Evolutionary conservation across 805 yeast species (phyloP).

Genomic region (Starmerella stigmatis): DNA sequence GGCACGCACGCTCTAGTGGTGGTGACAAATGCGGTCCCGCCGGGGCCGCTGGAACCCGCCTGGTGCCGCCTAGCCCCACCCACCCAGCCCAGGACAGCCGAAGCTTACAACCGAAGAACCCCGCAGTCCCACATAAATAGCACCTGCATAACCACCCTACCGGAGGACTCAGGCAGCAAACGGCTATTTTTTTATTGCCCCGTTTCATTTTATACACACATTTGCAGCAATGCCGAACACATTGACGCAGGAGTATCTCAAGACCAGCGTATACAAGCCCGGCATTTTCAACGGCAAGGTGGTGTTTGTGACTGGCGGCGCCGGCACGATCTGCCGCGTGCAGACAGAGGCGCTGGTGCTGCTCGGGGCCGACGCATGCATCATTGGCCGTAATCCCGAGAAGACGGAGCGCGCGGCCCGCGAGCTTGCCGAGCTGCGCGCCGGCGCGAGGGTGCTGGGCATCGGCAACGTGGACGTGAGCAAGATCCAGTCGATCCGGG

Average conservation of each 20-base stretch:
- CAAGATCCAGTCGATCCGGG: slow-evolving; percentile 44
- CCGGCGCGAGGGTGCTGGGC: slow-evolving; percentile 59
- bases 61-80: too few relatives aligned
- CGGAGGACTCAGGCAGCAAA: too few relatives aligned
- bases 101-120: slow-evolving; percentile 5
- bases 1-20: too few relatives aligned
- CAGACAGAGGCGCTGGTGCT: slow-evolving; percentile 76
- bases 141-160: too few relatives aligned
- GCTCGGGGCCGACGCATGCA: slow-evolving; percentile 79
- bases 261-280: slow-evolving; percentile 36
- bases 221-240: slow-evolving; percentile 28
- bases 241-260: slow-evolving; percentile 22
- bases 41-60: too few relatives aligned
- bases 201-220: too few relatives aligned
- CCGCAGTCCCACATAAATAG: too few relatives aligned
- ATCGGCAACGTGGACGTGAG: slow-evolving; percentile 72
- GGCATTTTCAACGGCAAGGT: slow-evolving; percentile 74
- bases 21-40: too few relatives aligned
- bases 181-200: too few relatives aligned
- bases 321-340: slow-evolving; percentile 88
- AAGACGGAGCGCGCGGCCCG: slow-evolving; percentile 59
- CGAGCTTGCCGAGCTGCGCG: slow-evolving; percentile 49
- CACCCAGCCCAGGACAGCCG: too few relatives aligned
- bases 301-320: slow-evolving; percentile 88
- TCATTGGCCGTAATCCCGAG: slow-evolving; percentile 63